phyloP scores from a whole-genome alignment of 169 alveolate species.

The Eimeria maxima region DNA sequence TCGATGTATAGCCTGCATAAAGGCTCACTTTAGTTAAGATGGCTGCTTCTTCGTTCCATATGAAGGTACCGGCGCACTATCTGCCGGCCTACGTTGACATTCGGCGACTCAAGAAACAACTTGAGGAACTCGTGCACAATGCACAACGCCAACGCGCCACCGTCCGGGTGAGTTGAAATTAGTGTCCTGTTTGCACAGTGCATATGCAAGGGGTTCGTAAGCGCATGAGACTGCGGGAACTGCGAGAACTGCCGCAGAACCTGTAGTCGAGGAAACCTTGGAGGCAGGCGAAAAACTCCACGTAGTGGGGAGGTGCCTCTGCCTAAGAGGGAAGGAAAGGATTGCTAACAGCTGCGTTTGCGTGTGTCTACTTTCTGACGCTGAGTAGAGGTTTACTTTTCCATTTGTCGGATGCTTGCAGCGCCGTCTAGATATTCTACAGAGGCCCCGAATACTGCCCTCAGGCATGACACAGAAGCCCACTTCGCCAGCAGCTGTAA shows the following conservation, averaged over 20 bases:
- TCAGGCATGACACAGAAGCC: constrained; percentile 55
- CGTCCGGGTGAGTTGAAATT: constrained; percentile 29
- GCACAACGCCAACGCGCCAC: constrained; percentile 75
- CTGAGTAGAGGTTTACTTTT: not conserved
- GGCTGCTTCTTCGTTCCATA: constrained; percentile 67
- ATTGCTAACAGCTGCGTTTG: not conserved
- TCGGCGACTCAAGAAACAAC: constrained; percentile 64
- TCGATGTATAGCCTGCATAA: not conserved
- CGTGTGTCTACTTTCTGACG: not conserved
- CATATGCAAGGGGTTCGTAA: not conserved
- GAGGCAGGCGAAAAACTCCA: not conserved
- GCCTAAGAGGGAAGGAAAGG: not conserved
- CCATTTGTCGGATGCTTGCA: not conserved
- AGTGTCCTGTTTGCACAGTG: not conserved
- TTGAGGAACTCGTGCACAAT: constrained; percentile 51
- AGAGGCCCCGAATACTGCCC: constrained; percentile 69
- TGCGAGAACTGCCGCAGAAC: not conserved
- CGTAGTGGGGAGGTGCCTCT: not conserved
- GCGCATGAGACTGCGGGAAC: not conserved
- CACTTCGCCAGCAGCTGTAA: constrained; percentile 51
- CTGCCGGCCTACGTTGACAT: constrained; percentile 56
- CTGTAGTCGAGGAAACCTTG: not conserved
- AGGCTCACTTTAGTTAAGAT: not conserved
- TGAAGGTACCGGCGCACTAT: constrained; percentile 66
- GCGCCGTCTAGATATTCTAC: constrained; percentile 72